Conservation (phyloP, 441 rosid species). For the Pelargonium citronellum region DNA sequence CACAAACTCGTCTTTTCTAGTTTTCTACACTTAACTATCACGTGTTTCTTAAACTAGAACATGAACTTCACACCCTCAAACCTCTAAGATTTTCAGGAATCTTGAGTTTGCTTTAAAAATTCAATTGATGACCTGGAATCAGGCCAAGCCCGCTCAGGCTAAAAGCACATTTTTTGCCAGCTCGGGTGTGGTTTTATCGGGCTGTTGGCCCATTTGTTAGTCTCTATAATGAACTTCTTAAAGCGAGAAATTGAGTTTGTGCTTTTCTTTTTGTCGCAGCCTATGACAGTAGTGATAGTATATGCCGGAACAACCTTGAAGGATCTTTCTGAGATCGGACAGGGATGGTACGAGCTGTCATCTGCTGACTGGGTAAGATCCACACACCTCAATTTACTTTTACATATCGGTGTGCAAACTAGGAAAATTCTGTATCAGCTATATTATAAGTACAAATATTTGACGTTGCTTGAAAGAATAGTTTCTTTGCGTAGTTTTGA, state of each 20-base stretch:
- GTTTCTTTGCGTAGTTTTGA: background rate
- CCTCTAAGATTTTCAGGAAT: no score
- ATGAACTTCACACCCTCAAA: no score
- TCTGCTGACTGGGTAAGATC: slow-evolving; percentile 7
- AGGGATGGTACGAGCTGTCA: background rate
- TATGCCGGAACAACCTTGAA: slow-evolving; percentile 1
- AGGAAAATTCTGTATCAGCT: no score
- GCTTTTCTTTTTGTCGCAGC: background rate
- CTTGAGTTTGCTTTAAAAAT: no score
- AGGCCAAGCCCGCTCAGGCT: no score
- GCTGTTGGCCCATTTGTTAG: no score
- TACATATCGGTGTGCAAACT: no score
- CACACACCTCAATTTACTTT: background rate
- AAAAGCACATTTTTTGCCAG: no score
- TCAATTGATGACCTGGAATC: no score
- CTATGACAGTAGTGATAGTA: background rate
- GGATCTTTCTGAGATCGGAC: background rate
- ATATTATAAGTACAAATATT: no score
- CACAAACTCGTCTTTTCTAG: background rate
- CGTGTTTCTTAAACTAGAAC: no score
- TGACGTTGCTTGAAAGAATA: background rate
- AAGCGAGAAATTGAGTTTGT: background rate
- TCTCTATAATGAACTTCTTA: background rate
- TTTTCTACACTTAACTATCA: background rate
- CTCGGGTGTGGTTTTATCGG: no score